These are phyloP conservation scores for Malus fusca DNA, from an alignment of 306 rosid genomes.

Conservation along the genomic window DNA sequence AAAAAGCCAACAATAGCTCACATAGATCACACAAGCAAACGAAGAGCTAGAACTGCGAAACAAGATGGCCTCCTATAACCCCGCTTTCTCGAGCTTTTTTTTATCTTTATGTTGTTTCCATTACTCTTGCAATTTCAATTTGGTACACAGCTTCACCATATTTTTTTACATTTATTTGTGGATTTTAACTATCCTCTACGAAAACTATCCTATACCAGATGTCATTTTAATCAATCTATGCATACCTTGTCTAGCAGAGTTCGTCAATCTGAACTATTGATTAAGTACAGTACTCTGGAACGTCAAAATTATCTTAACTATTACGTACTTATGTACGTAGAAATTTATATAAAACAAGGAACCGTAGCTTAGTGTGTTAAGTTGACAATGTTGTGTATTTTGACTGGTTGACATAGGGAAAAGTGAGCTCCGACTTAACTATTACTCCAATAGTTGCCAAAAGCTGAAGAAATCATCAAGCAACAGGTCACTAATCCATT, in stretches of 20 bases:
- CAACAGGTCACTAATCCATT: slow-evolving; percentile 56
- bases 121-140: slow-evolving; percentile 29
- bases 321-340: too few relatives aligned
- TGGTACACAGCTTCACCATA: slow-evolving; percentile 25
- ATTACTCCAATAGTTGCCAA: slow-evolving; percentile 59
- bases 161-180: background rate
- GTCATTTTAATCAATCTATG: too few relatives aligned
- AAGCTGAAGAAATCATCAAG: slow-evolving; percentile 71
- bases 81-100: slow-evolving; percentile 15
- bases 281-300: background rate
- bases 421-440: slow-evolving; percentile 51
- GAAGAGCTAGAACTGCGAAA: background rate
- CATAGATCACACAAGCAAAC: background rate
- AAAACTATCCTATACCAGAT: too few relatives aligned
- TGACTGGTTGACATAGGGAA: slow-evolving; percentile 26
- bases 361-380: background rate
- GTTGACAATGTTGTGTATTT: background rate
- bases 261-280: background rate
- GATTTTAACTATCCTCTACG: background rate
- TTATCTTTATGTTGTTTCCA: slow-evolving; percentile 21
- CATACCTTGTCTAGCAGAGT: background rate
- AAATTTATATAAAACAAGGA: background rate
- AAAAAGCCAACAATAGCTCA: background rate
- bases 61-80: slow-evolving; percentile 26
- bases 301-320: too few relatives aligned